A percentile compares a stretch with the other conserved stretches of the same genome.
Conservation (phyloP, 2,329 filamentous ascomycete genomes). For the Chrysosporium queenslandicum region DNA sequence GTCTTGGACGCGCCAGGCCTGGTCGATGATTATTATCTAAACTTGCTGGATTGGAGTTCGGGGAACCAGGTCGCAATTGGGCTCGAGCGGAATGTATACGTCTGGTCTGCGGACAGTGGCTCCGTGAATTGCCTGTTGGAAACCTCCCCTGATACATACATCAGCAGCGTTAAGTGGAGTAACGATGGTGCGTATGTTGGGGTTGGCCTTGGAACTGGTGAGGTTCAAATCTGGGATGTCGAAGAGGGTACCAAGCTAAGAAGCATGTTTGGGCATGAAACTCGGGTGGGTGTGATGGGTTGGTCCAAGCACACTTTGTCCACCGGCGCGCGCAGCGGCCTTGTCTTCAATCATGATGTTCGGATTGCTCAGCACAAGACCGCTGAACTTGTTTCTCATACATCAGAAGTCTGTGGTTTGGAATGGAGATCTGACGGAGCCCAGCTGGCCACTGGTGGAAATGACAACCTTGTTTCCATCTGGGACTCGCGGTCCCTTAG, state of each 20-base stretch:
- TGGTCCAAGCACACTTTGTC: conserved; percentile 99
- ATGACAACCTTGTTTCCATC: conserved; percentile 97
- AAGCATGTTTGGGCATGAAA: conserved; percentile 97
- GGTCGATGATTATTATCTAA: conserved; percentile 98
- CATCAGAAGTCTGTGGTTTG: conserved; percentile 92
- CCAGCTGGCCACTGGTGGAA: conserved; percentile 93
- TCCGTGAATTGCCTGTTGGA: conserved; percentile 82
- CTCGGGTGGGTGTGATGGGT: conserved; percentile 92
- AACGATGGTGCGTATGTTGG: conserved; percentile 93
- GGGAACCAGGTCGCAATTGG: conserved; percentile 97
- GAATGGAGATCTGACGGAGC: conserved; percentile 96
- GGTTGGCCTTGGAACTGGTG: conserved; percentile 85
- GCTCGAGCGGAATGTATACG: conserved; percentile 91
- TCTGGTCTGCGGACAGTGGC: conserved; percentile 95
- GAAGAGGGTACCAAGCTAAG: conserved; percentile 90
- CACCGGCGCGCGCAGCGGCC: conserved; percentile 83
- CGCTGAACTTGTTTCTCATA: conserved; percentile 92
- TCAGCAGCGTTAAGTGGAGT: conserved; percentile 98
- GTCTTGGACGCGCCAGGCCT: conserved; percentile 93
- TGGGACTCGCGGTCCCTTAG: conserved; percentile 92
- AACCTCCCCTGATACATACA: conserved; percentile 79
- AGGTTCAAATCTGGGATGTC: conserved; percentile 99
- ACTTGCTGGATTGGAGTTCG: conserved; percentile 95
- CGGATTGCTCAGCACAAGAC: conserved; percentile 97
- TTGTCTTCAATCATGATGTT: conserved; percentile 98